Conservation (phyloP, 2,329 filamentous ascomycete genomes). For the Fonsecaea multimorphosa region DNA sequence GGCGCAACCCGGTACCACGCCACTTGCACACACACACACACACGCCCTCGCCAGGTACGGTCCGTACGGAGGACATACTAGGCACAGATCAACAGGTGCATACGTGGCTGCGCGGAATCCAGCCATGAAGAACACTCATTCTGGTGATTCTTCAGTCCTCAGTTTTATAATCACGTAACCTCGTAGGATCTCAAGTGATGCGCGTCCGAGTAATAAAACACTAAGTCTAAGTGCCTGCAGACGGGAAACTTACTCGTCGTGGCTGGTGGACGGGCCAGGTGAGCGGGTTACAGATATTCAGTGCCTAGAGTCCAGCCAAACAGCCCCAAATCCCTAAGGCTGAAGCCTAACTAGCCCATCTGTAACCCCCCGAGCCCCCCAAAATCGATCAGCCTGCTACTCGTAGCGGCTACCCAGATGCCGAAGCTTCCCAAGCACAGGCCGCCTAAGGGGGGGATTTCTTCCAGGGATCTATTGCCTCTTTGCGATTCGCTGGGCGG, state of each 20-base stretch:
- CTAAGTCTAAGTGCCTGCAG: neutral
- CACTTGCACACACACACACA: no score
- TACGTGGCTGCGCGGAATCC: neutral
- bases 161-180: no score
- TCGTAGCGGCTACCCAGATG: neutral
- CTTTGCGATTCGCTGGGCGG: conserved; percentile 6
- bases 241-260: no score
- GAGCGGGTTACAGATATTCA: no score
- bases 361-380: neutral
- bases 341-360: neutral
- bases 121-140: no score
- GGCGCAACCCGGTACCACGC: neutral
- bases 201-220: no score
- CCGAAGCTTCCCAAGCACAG: conserved; percentile 1
- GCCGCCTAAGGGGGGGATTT: neutral
- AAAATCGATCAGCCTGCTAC: neutral
- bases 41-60: neutral
- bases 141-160: no score
- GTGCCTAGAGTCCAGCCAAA: neutral
- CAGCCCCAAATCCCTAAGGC: neutral
- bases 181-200: no score
- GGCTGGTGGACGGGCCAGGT: no score
- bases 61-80: neutral
- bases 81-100: neutral
- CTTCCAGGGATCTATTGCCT: neutral